Evolutionary conservation across 139 green algal species (phyloP).

Genomic region (Klebsormidium nitens): DNA sequence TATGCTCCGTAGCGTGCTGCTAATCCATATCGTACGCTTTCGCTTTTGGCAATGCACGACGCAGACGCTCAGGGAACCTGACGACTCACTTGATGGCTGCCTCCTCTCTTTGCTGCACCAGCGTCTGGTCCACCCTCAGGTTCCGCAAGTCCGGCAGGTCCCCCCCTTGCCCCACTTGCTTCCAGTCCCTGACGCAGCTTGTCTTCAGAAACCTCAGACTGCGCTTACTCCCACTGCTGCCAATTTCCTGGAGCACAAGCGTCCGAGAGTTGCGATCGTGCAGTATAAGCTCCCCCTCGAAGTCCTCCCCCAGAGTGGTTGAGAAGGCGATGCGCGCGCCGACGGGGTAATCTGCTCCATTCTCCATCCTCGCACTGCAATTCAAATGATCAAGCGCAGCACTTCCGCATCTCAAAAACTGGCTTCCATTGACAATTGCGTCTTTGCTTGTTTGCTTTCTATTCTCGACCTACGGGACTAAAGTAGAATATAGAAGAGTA

Average conservation of each 20-base stretch:
- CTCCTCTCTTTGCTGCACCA: constrained; percentile 56
- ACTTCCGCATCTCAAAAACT: too few relatives aligned
- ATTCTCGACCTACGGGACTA: too few relatives aligned
- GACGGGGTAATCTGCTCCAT: constrained; percentile 23
- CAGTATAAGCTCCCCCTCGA: constrained; percentile 31
- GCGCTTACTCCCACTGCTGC: constrained; percentile 14
- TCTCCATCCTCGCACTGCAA: too few relatives aligned
- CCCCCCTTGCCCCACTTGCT: constrained; percentile 9
- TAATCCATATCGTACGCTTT: too few relatives aligned
- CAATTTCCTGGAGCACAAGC: constrained; percentile 20
- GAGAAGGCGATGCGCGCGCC: constrained; percentile 21
- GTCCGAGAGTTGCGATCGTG: constrained; percentile 3
- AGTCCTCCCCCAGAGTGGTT: constrained; percentile 45
- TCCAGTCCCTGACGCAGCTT: constrained; percentile 22
- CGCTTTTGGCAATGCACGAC: too few relatives aligned
- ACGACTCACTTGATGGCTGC: constrained; percentile 49
- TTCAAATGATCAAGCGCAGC: too few relatives aligned
- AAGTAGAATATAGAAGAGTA: too few relatives aligned
- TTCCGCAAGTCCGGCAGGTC: constrained; percentile 39
- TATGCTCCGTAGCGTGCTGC: too few relatives aligned
- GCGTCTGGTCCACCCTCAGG: constrained; percentile 57
- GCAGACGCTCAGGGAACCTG: too few relatives aligned
- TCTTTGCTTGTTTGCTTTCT: too few relatives aligned
- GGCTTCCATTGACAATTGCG: too few relatives aligned
- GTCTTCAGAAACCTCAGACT: constrained; percentile 39